These are phyloP conservation scores for Articulospora tetracladia DNA, from an alignment of 495 filamentous ascomycete genomes.

Conservation along the genomic window DNA sequence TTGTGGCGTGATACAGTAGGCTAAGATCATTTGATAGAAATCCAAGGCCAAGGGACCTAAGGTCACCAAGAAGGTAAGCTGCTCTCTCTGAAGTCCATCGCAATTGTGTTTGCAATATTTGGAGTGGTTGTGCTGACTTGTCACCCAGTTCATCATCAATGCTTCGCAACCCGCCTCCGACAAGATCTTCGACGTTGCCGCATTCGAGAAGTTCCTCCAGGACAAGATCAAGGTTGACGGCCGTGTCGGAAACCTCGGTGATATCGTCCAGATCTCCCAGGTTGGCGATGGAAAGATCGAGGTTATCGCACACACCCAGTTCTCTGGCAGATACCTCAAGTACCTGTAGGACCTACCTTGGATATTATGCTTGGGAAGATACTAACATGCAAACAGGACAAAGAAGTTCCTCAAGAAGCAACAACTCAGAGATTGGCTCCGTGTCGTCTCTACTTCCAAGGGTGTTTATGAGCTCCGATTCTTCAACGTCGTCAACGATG, in stretches of 20 bases:
- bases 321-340: constrained; percentile 98
- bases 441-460: constrained; percentile 93
- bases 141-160: constrained; percentile 89
- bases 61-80: constrained; percentile 59
- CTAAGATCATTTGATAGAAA: constrained; percentile 67
- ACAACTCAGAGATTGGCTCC: constrained; percentile 99
- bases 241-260: constrained; percentile 96
- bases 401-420: constrained; percentile 99
- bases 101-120: constrained; percentile 8
- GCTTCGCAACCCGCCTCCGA: constrained; percentile 94
- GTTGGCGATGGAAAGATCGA: constrained; percentile 93
- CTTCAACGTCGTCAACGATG: constrained; percentile 99
- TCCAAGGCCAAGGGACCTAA: constrained; percentile 60
- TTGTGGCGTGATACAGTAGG: constrained; percentile 84
- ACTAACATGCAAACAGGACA: constrained; percentile 57
- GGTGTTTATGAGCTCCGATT: constrained; percentile 99
- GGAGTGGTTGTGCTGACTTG: constrained; percentile 5
- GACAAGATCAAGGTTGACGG: constrained; percentile 99
- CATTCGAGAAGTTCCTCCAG: constrained; percentile 99
- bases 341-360: constrained; percentile 71
- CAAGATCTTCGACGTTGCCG: constrained; percentile 99
- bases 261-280: constrained; percentile 86
- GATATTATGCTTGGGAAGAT: background rate
- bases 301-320: constrained; percentile 94
- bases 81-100: background rate